These are phyloP conservation scores for Sporobolus alterniflorus DNA, from an alignment of 202 grass and related monocot species.

Conservation along the genomic window DNA sequence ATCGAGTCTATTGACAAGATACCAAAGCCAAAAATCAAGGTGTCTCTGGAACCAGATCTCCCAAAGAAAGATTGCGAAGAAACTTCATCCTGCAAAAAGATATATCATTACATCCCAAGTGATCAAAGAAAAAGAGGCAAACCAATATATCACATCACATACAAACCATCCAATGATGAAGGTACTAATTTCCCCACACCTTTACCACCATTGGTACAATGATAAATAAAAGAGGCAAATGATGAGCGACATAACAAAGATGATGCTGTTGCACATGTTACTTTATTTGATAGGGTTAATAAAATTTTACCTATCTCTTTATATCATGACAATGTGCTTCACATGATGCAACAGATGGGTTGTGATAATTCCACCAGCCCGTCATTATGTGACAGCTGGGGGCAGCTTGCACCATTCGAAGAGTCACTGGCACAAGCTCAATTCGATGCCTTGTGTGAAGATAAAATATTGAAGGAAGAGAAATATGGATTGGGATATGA, in stretches of 20 bases:
- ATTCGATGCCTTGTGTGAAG: neutral
- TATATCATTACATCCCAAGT: neutral
- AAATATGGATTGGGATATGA: neutral
- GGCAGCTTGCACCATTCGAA: neutral
- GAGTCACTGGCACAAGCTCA: neutral
- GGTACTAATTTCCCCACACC: neutral
- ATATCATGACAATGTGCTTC: neutral
- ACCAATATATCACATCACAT: neutral
- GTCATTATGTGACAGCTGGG: neutral
- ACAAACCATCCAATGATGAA: neutral
- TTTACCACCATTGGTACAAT: neutral
- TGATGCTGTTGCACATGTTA: neutral
- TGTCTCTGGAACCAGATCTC: too few species aligned
- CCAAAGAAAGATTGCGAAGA: too few species aligned
- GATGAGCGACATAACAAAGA: neutral
- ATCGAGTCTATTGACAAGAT: neutral
- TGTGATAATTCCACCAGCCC: neutral
- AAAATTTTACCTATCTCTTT: neutral
- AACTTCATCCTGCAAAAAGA: neutral
- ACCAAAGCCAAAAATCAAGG: too few species aligned
- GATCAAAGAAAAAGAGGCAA: neutral
- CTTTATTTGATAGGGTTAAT: neutral
- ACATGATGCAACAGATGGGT: slow-evolving; percentile 18
- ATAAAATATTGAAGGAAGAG: neutral
- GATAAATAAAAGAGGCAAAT: neutral